Evolutionary conservation across 2,329 filamentous ascomycete genomes (phyloP).

Genomic region (Xylogone sp.): DNA sequence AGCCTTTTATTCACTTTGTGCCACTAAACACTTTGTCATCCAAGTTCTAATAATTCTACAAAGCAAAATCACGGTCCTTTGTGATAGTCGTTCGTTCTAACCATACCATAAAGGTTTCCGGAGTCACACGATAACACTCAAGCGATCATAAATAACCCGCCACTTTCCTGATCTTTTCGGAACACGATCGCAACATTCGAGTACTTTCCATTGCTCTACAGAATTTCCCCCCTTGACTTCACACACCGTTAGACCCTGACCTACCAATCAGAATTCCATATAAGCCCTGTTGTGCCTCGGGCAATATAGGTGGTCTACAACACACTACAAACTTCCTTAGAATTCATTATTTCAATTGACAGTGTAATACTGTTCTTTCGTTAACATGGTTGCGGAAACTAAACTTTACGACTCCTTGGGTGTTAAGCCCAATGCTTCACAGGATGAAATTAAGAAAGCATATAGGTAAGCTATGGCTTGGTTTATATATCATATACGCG

Average conservation of each 20-base stretch:
- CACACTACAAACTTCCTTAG: too few relatives aligned
- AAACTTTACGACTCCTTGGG: constrained; percentile 88
- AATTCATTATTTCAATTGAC: too few relatives aligned
- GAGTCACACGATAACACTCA: background rate
- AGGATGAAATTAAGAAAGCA: constrained; percentile 96
- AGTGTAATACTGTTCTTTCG: constrained; percentile 1
- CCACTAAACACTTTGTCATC: background rate
- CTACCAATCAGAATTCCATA: background rate
- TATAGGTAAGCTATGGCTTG: constrained; percentile 61
- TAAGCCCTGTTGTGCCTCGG: background rate
- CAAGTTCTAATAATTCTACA: background rate
- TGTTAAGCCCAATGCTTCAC: constrained; percentile 73
- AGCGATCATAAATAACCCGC: background rate
- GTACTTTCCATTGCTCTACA: background rate
- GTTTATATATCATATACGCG: background rate
- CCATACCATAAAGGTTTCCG: background rate
- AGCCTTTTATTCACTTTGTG: background rate
- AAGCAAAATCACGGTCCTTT: background rate
- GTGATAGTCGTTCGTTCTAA: background rate
- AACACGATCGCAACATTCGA: background rate
- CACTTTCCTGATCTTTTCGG: background rate
- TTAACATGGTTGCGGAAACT: constrained; percentile 84
- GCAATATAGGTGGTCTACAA: too few relatives aligned
- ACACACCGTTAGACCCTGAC: too few relatives aligned
- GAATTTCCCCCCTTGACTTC: background rate